These are phyloP conservation scores for Calonectria pteridis DNA, from an alignment of 2,329 filamentous ascomycete genomes.

Conservation along the genomic window DNA sequence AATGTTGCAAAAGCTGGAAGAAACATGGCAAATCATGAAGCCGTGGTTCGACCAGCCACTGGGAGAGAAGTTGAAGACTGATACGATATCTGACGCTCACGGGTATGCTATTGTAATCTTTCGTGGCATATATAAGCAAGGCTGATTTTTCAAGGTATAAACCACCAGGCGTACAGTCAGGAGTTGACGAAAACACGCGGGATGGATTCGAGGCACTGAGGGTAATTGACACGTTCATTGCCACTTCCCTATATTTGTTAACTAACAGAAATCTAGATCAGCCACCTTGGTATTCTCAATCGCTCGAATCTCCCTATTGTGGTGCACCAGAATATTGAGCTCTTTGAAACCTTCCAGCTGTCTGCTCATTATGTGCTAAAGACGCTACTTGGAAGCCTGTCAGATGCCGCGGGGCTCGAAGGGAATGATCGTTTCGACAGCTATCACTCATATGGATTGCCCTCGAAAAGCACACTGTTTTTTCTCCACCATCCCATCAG, in stretches of 20 bases:
- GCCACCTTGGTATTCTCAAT: neutral
- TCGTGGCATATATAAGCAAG: neutral
- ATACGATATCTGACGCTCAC: neutral
- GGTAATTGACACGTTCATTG: neutral
- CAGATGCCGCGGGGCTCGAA: neutral
- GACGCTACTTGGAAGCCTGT: neutral
- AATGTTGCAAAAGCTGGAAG: neutral
- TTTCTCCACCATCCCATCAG: conserved; percentile 19
- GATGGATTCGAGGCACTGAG: neutral
- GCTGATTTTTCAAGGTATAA: neutral
- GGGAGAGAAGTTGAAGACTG: neutral
- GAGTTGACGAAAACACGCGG: neutral
- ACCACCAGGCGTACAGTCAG: neutral
- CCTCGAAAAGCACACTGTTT: conserved; percentile 18
- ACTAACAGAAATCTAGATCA: neutral
- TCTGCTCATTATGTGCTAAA: neutral
- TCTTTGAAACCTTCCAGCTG: neutral
- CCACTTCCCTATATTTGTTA: neutral
- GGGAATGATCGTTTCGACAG: neutral
- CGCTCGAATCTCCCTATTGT: neutral
- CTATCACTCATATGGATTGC: neutral
- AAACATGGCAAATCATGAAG: neutral
- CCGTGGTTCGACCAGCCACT: neutral
- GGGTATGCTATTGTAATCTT: neutral
- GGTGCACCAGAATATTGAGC: neutral